Evolutionary conservation across 2,329 filamentous ascomycete species (phyloP), one percentile per base, ranked within the genome.

Genomic region (Aspergillus tamarii): DNA sequence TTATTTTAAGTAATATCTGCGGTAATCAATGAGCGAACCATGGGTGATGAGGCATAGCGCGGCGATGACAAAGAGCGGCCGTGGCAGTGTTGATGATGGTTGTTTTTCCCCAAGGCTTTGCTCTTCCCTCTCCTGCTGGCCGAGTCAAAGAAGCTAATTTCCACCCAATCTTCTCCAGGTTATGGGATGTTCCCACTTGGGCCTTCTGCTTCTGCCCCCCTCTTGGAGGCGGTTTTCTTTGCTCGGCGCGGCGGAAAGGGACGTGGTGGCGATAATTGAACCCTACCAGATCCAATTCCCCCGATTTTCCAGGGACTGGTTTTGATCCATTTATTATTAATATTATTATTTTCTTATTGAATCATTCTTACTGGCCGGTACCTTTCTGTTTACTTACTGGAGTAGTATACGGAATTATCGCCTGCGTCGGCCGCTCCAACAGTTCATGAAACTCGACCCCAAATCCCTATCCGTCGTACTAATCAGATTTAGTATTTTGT

Each of bases 11-110:
- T 46, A 46, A 46, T 12, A 19, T n/a, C 48, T n/a, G 10, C 48
- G 10, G 48, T n/a, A 52, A n/a, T 32, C 11, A 2, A n/a, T 23
- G 21, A 26, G 39, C 26, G 32, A 56, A 56, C 39, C 54, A 39
- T 56, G 34, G 57, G 34, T 52, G 57, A 59, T 34, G 57, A 58
- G 56, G 41, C 55, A 46, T 46, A 34, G 56, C 56, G 28, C 54
- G 36, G 28, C 57, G 30, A 46, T 46, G 43, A 45, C 57, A 59
- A 59, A 46, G 32, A 19, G 14, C 21, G 55, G n/a, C 28, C 48
- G 48, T 10, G 57, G 57, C 43, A 34, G 43, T 59, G 57, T 59
- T 59, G 57, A 36, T 50, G 41, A 26, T 26, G n/a, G n/a, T 50
- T 39, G n/a, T 48, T 48, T 21, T 19, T 16, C 26, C 39, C 26